Evolutionary conservation across 208 protist species (phyloP).

Genomic region (Naegleria gruberi): DNA sequence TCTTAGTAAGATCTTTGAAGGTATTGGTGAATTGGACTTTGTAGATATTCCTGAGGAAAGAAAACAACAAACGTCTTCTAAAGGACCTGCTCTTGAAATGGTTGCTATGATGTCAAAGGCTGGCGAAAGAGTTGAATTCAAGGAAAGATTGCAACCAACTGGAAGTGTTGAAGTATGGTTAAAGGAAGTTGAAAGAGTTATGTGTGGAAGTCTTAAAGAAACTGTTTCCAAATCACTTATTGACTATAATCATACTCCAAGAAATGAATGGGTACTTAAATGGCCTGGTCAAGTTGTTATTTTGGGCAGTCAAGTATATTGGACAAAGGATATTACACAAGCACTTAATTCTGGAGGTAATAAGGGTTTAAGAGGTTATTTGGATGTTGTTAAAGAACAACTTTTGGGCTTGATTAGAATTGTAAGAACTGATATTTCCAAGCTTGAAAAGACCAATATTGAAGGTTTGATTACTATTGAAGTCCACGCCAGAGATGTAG

Average conservation of each 20-base stretch:
- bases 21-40: conserved; percentile 73
- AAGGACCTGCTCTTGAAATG: conserved; percentile 33
- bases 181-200: conserved; percentile 44
- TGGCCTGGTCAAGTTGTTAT: conserved; percentile 84
- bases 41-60: conserved; percentile 31
- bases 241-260: conserved; percentile 46
- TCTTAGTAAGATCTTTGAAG: conserved; percentile 89
- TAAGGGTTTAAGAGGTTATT: conserved; percentile 41
- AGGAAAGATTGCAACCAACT: conserved; percentile 30
- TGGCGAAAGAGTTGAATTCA: conserved; percentile 48
- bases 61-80: neutral
- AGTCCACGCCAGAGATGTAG: conserved; percentile 90
- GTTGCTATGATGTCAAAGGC: conserved; percentile 45
- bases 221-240: conserved; percentile 32
- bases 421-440: neutral
- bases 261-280: conserved; percentile 71
- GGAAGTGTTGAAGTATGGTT: conserved; percentile 61
- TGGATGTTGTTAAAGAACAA: conserved; percentile 4
- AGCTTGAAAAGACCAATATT: conserved; percentile 75
- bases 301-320: conserved; percentile 78
- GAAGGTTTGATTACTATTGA: conserved; percentile 92
- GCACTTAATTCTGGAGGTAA: conserved; percentile 56
- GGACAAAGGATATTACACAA: conserved; percentile 84
- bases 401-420: neutral
- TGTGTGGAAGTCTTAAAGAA: conserved; percentile 38